Percentiles rank a stretch among this genome's conserved stretches.
These are phyloP conservation scores for Neoboletus subvelutipes DNA, from an alignment of 768 basidiomycete species.

Conservation along the genomic window DNA sequence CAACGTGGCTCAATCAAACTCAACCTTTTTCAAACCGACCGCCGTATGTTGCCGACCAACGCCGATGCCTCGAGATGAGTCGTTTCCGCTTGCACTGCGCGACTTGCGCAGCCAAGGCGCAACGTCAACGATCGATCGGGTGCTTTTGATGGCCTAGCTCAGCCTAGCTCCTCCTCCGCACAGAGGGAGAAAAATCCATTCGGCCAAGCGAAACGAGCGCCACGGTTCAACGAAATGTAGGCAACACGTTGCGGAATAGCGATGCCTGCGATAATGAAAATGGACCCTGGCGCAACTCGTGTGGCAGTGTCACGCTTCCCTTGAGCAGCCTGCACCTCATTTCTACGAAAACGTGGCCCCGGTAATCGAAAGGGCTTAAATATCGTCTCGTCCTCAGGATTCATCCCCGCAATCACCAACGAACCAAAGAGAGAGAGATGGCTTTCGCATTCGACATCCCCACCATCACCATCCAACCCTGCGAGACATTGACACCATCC, in stretches of 20 bases:
- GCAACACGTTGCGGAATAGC: slow-evolving; percentile 12
- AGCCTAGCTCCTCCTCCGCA: background rate
- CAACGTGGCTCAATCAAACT: slow-evolving; percentile 18
- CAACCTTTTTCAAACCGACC: slow-evolving; percentile 14
- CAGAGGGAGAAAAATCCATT: background rate
- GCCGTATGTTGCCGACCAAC: slow-evolving; percentile 8
- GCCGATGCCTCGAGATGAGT: slow-evolving; percentile 25
- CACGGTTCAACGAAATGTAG: slow-evolving; percentile 7
- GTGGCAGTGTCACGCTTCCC: slow-evolving; percentile 13
- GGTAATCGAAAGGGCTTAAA: slow-evolving; percentile 15
- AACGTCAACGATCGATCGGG: slow-evolving; percentile 20
- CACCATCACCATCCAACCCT: slow-evolving; percentile 11
- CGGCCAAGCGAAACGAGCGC: background rate
- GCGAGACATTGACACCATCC: background rate
- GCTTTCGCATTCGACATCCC: slow-evolving; percentile 3
- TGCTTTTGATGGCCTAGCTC: slow-evolving; percentile 7
- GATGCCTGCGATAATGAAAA: slow-evolving; percentile 20
- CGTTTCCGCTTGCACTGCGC: slow-evolving; percentile 24
- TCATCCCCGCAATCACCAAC: slow-evolving; percentile 7
- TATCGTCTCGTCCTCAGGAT: background rate
- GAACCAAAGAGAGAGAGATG: slow-evolving; percentile 11
- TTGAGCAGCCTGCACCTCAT: slow-evolving; percentile 10
- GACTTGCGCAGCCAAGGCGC: no score
- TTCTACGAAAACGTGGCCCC: slow-evolving; percentile 1
- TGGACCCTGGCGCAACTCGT: slow-evolving; percentile 5